Base-by-base conservation (phyloP, 139 green algal genomes). In the Chlamydomonas schloesseri region DNA sequence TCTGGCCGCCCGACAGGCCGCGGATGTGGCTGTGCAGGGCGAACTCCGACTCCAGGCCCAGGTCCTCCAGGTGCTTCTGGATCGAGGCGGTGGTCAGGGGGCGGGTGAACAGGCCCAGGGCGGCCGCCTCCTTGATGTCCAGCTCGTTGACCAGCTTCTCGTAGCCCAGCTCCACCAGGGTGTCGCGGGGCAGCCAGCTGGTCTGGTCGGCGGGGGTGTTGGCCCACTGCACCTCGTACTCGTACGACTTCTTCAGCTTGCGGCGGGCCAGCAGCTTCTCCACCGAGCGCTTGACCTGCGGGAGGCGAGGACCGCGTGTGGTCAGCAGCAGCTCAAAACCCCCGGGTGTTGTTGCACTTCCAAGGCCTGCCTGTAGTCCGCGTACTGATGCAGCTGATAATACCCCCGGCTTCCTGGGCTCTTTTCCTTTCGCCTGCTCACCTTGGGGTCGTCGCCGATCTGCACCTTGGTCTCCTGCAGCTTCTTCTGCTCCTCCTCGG, bases 11-110 rank as follows among this genome's bases (percentile, higher is more conserved):
- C 42, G 95, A 98, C 83, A 98, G 91, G 65, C 94, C 95, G 62
- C 94, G 93, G 83, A 99, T 98, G 64, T 95, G 94, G 62, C 94
- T 95, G 93, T 99, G 96, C 28, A 95, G 97, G 55, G 91, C 94
- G 83, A 99, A 98, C 93, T 98, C 96, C 29, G 92, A 74, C 82
- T 98, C 96, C 26, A 99, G 92, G 83, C 97, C 97, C 64, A 99
- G 93, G 76, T 96, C 94, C 36, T 92, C 91, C 33, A 99, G 84
- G 91, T 99, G 95, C 94, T 98, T 96, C 24, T 98, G 90, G 53
- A 99, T 92, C 84, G 97, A 96, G 36, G 88, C 90, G 60, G 93
- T 84, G 29, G 96, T 99, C 15, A 99, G 94, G 46, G 97, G 96
- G 78, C 95, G 95, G 34, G 93, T 90, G 86, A 95, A 93, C 81